phyloP scores from a whole-genome alignment of 2,329 filamentous ascomycete species.

The Trichoderma atroviride region DNA sequence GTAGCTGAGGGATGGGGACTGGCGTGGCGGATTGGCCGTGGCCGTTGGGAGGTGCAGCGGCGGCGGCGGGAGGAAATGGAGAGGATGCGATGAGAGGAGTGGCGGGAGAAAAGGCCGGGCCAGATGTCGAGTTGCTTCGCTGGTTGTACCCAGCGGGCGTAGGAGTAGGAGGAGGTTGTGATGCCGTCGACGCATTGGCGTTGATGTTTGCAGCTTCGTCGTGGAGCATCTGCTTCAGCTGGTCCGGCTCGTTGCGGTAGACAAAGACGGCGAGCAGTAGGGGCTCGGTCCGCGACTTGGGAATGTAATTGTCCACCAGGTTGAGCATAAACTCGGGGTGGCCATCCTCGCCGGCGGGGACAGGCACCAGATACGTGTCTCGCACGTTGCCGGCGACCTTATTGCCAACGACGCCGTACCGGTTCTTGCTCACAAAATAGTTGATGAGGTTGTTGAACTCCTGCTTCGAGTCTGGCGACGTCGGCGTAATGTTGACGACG shows the following conservation, averaged over 20 bases:
- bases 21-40: constrained; percentile 42
- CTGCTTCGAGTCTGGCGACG: constrained; percentile 60
- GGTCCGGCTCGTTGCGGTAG: constrained; percentile 64
- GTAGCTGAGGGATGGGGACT: constrained; percentile 42
- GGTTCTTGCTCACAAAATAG: constrained; percentile 80
- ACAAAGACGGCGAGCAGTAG: constrained; percentile 85
- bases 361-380: constrained; percentile 88
- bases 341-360: constrained; percentile 69
- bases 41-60: constrained; percentile 39
- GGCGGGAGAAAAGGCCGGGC: constrained; percentile 58
- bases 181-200: background rate
- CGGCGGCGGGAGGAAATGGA: constrained; percentile 41
- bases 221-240: constrained; percentile 35
- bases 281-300: constrained; percentile 70
- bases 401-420: constrained; percentile 86
- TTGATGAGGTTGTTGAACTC: constrained; percentile 79
- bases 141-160: constrained; percentile 42
- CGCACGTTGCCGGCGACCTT: constrained; percentile 74
- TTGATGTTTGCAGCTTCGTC: constrained; percentile 29
- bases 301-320: constrained; percentile 80
- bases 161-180: constrained; percentile 33
- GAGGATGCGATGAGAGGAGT: constrained; percentile 43
- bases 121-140: constrained; percentile 53
- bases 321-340: constrained; percentile 87
- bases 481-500: constrained; percentile 71